Base-by-base conservation (phyloP, 2,329 filamentous ascomycete genomes). In the Colletotrichum karsti region DNA sequence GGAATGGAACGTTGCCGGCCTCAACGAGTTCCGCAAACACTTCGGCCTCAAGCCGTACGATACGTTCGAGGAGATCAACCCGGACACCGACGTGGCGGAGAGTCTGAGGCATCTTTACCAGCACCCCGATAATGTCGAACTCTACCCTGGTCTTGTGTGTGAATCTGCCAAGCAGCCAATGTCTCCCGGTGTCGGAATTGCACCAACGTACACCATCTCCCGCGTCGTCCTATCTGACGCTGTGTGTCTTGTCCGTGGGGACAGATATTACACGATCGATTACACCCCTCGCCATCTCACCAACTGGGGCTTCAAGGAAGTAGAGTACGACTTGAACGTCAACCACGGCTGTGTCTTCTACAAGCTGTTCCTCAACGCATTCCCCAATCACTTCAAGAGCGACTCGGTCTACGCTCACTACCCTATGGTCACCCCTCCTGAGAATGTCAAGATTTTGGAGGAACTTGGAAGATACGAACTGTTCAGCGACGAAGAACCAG, bases 1-100 rank as follows among this genome's bases (percentile, higher is more conserved):
- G 50, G 86, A 87, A 62, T 97, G 93, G 93, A 91, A 94, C 69
- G 80, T 94, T 8, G 91, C 91, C 0, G 91, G 91, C 0, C 83
- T 97, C 69, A 97, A 97, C 75, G 93, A 96, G 81, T 97, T 96
- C 83, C 88, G 93, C 58, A 91, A 92, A 76, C 92, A 94, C 80
- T 95, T 95, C 73, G 90, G 91, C 2, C 83, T 97, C 6, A 92
- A 92, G 79, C 87, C 88, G 0, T 91, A 97, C 75, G 88, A 90
- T 22, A 92, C 85, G 0, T 97, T 97, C 68, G 92, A 95, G 76
- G 92, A 95, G 56, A 94, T 97, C 80, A 96, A 95, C 77, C 89
- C 91, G 0, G 91, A 96, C 72, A 91, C 91, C 0, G 86, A 88
- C 13, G 87, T 95, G 15, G 88, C 92, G 2, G 85, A 91, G 53